phyloP scores from a whole-genome alignment of 768 basidiomycete species.

The Gelatoporia subvermispora region DNA sequence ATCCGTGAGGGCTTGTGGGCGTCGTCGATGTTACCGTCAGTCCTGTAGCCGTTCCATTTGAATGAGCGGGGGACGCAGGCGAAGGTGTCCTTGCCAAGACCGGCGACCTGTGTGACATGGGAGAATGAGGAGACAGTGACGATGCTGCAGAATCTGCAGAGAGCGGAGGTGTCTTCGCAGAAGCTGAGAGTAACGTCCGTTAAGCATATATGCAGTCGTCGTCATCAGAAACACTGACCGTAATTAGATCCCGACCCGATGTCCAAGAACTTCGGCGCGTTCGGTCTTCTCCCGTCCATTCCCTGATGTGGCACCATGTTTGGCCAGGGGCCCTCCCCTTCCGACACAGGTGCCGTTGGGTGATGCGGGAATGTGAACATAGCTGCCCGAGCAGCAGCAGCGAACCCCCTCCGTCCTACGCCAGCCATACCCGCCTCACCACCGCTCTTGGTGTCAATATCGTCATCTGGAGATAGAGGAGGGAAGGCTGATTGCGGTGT shows the following conservation, averaged over 20 bases:
- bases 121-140: slow-evolving; percentile 22
- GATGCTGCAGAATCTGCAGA: slow-evolving; percentile 22
- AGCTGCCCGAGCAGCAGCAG: slow-evolving; percentile 65
- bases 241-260: slow-evolving; percentile 21
- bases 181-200: neutral
- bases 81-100: slow-evolving; percentile 14
- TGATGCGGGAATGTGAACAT: slow-evolving; percentile 31
- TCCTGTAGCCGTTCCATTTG: slow-evolving; percentile 14
- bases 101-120: slow-evolving; percentile 20
- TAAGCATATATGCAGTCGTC: neutral
- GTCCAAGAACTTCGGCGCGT: slow-evolving; percentile 28
- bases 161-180: slow-evolving; percentile 23
- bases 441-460: slow-evolving; percentile 66
- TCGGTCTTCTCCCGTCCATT: slow-evolving; percentile 26
- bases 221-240: slow-evolving; percentile 12
- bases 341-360: slow-evolving; percentile 5
- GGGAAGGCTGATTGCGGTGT: slow-evolving; percentile 2
- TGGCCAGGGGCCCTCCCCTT: slow-evolving; percentile 1
- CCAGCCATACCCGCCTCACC: slow-evolving; percentile 88
- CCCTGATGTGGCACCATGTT: slow-evolving; percentile 13
- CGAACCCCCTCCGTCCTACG: slow-evolving; percentile 80
- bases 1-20: slow-evolving; percentile 14
- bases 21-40: slow-evolving; percentile 9
- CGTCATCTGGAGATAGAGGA: slow-evolving; percentile 4
- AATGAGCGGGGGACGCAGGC: slow-evolving; percentile 7